Conservation (phyloP, 345 rosid genomes). For the Populus ilicifolia region DNA sequence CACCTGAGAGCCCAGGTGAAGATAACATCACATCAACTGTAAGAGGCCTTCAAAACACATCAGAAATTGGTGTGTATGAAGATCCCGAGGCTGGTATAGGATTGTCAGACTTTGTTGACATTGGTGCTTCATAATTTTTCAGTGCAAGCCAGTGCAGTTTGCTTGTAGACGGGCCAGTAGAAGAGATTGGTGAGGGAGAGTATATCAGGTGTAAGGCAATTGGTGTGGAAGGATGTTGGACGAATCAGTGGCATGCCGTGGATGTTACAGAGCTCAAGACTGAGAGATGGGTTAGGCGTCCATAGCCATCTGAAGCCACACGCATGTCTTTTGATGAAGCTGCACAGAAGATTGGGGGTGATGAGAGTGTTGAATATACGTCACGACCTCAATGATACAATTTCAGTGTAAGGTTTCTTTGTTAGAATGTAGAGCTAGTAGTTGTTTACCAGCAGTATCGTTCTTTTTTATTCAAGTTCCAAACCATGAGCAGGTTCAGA, state of each 20-base stretch:
- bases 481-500: not conserved
- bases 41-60: constrained; percentile 28
- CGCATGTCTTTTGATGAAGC: constrained; percentile 66
- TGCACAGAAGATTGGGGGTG: constrained; percentile 42
- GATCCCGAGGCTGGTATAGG: constrained; percentile 26
- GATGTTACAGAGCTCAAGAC: constrained; percentile 57
- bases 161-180: constrained; percentile 52
- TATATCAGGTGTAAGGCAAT: constrained; percentile 54
- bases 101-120: constrained; percentile 19
- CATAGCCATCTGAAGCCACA: constrained; percentile 61
- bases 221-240: constrained; percentile 68
- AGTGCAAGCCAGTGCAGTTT: constrained; percentile 46
- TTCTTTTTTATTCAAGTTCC: not conserved
- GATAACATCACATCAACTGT: constrained; percentile 36
- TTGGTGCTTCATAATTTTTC: constrained; percentile 23
- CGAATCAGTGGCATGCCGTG: constrained; percentile 47
- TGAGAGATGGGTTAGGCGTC: constrained; percentile 43
- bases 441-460: not conserved
- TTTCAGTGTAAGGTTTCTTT: too few species aligned
- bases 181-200: constrained; percentile 51
- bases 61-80: constrained; percentile 34
- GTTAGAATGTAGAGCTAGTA: not conserved
- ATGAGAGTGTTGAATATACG: constrained; percentile 49
- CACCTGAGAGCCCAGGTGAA: constrained; percentile 60
- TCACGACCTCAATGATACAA: constrained; percentile 11